phyloP scores from a whole-genome alignment of 2,329 filamentous ascomycete genomes.

The Venturia carpophila region DNA sequence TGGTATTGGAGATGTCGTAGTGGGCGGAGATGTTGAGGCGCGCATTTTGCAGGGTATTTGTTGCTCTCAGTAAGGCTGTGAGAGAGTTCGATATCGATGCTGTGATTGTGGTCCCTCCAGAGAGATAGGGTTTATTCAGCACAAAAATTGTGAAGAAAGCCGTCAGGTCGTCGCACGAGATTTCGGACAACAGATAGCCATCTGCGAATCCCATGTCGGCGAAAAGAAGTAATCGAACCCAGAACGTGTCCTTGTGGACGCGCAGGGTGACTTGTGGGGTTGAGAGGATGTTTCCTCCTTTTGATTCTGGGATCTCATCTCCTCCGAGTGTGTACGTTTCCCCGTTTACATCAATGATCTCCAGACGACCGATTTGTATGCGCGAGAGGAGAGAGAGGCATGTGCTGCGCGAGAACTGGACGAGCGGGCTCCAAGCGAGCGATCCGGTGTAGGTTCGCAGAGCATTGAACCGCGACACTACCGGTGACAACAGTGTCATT shows the following conservation, averaged over 20 bases:
- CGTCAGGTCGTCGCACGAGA: constrained; percentile 58
- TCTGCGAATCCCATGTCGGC: constrained; percentile 70
- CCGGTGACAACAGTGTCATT: constrained; percentile 32
- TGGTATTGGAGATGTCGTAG: constrained; percentile 68
- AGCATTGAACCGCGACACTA: constrained; percentile 33
- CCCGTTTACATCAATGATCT: constrained; percentile 37
- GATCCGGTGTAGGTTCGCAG: constrained; percentile 37
- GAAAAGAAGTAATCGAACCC: constrained; percentile 60
- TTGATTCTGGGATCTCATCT: constrained; percentile 34
- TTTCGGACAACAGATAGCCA: constrained; percentile 65
- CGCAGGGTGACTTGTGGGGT: constrained; percentile 46
- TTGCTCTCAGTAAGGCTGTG: constrained; percentile 44
- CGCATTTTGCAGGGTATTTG: constrained; percentile 44
- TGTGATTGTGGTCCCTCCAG: constrained; percentile 56
- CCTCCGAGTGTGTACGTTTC: constrained; percentile 39
- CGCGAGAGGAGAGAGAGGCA: constrained; percentile 39
- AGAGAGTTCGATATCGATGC: constrained; percentile 52
- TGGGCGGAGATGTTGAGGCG: constrained; percentile 60
- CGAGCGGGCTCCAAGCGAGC: constrained; percentile 42
- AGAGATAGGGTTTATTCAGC: constrained; percentile 54
- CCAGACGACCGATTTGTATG: constrained; percentile 41
- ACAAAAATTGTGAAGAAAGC: constrained; percentile 70
- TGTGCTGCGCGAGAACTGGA: constrained; percentile 38
- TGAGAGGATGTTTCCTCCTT: constrained; percentile 17
- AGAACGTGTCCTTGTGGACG: constrained; percentile 60